phyloP scores from a whole-genome alignment of 139 green algal genomes.

The Pycnococcus provasolii region DNA sequence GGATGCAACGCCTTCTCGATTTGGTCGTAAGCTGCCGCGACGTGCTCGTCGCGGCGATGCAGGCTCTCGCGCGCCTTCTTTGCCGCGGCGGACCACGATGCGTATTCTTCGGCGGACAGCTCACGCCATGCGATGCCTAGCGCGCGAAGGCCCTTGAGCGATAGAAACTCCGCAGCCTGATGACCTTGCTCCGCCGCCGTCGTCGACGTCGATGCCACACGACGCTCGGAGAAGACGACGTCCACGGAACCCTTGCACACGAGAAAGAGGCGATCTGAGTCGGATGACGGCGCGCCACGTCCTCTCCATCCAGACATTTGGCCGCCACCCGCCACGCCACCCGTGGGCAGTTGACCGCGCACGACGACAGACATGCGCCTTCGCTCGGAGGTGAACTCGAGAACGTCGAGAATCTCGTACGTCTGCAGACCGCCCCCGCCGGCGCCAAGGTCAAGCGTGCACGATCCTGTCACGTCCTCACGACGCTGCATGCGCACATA shows the following conservation, averaged over 20 bases:
- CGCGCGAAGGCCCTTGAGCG: constrained; percentile 11
- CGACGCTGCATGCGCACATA: too few species aligned
- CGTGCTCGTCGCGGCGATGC: constrained; percentile 38
- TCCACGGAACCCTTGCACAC: background rate
- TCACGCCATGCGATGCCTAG: constrained; percentile 10
- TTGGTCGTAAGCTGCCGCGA: background rate
- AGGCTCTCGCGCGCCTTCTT: constrained; percentile 35
- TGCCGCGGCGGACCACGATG: background rate
- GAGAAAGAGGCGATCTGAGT: background rate
- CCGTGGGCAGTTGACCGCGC: constrained; percentile 4
- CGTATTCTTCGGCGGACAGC: background rate
- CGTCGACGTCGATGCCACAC: background rate
- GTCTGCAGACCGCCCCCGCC: too few species aligned
- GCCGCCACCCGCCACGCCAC: background rate
- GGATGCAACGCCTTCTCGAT: constrained; percentile 11
- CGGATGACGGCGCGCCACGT: too few species aligned
- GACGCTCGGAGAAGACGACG: background rate
- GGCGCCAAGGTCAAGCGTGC: too few species aligned
- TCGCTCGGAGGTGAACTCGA: constrained; percentile 43
- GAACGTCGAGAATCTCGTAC: constrained; percentile 39
- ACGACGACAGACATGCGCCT: constrained; percentile 45
- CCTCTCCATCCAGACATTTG: background rate
- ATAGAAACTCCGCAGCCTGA: background rate
- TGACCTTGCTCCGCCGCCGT: background rate
- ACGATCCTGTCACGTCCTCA: too few species aligned